Evolutionary conservation across 306 rosid species (phyloP), one percentile per base, ranked within the genome.

Genomic region (Citrullus amarus): DNA sequence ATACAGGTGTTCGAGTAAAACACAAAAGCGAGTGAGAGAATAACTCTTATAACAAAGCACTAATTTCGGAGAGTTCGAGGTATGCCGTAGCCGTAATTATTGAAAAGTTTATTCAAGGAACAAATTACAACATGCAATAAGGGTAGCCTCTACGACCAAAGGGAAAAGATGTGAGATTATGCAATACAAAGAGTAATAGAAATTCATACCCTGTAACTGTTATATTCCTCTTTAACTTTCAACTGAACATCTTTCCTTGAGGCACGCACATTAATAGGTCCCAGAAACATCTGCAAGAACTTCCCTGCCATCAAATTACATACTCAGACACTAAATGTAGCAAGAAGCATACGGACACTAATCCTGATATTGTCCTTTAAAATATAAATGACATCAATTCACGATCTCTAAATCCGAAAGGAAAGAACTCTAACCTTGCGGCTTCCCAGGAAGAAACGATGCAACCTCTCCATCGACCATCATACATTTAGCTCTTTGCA

Each of bases 141-240:
- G 6, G 14, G 5, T 34, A 34, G 22, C 61, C 43, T 51, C 65
- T 73, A 11, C 16, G 39, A 48, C 74, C 20, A 51, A 50, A 73
- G 50, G 18, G 50, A 15, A 34, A 54, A 55, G 50, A 75, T 53
- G 18, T 5, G 34, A 25, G 38, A 46, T 43, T n/a, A 1, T 43
- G 9, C 8, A 76, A 44, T 30, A 44, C 75, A 10, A 28, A 60
- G 5, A 39, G 46, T 25, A 25, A 13, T 43, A 43, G 67, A 51
- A 83, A 79, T 6, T 55, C 76, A 82, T 87, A 93, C 99, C 85
- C 92, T 88, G 84, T 91, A 96, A 85, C 93, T 86, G 84, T 96
- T 96, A 90, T 92, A 96, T 81, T 96, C 99, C 85, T 96, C 99
- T 83, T 96, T 96, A 76, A 92, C 98, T 91, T 96, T 96, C 78